Conservation (phyloP, 345 rosid species). For the Mangifera indica region DNA sequence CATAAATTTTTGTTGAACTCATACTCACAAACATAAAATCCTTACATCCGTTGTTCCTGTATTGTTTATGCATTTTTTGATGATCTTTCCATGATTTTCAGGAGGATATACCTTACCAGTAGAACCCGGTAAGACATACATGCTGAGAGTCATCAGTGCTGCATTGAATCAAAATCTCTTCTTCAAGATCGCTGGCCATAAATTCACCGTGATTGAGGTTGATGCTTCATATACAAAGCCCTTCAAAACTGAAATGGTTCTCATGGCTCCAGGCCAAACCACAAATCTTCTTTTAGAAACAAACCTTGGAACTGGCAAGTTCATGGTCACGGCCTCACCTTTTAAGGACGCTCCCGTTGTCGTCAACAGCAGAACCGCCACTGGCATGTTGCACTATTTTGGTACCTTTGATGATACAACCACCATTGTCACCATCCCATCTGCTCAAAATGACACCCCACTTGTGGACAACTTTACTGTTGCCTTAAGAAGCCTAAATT, state of each 20-base stretch:
- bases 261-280: slow-evolving; percentile 82
- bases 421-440: slow-evolving; percentile 41
- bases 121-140: slow-evolving; percentile 54
- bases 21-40: too few species aligned
- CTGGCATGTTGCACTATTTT: slow-evolving; percentile 60
- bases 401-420: slow-evolving; percentile 43
- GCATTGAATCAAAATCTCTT: slow-evolving; percentile 89
- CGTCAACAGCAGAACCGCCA: slow-evolving; percentile 69
- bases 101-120: slow-evolving; percentile 49
- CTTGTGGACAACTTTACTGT: slow-evolving; percentile 47
- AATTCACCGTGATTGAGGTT: slow-evolving; percentile 79
- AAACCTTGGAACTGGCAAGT: slow-evolving; percentile 43
- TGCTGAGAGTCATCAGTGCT: slow-evolving; percentile 78
- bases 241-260: slow-evolving; percentile 58
- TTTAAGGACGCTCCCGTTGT: slow-evolving; percentile 73
- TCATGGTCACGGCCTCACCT: slow-evolving; percentile 62
- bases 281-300: slow-evolving; percentile 63
- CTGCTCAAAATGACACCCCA: slow-evolving; percentile 62
- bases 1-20: too few species aligned
- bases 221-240: slow-evolving; percentile 81
- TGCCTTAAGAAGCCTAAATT: slow-evolving; percentile 68
- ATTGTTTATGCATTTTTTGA: background rate
- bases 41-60: too few species aligned
- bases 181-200: slow-evolving; percentile 78
- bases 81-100: slow-evolving; percentile 1